These are phyloP conservation scores for Zopfochytrium polystomum DNA, from an alignment of 371 early-diverging fungal species.

Conservation along the genomic window DNA sequence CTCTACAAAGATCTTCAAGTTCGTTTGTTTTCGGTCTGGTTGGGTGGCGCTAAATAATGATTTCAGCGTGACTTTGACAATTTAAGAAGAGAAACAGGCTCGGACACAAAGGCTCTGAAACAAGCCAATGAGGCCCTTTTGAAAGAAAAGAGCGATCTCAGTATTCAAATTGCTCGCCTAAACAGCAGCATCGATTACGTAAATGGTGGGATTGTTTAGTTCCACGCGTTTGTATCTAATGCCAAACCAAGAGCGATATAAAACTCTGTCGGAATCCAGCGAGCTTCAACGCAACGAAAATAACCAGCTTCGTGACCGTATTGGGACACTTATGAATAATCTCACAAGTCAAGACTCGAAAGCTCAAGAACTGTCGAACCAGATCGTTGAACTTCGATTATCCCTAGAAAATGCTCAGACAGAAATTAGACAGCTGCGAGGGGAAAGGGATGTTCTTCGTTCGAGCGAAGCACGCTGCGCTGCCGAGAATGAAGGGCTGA, in stretches of 20 bases:
- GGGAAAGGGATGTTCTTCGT: conserved; percentile 49
- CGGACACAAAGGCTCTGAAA: conserved; percentile 51
- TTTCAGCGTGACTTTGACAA: conserved; percentile 56
- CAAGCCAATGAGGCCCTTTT: conserved; percentile 29
- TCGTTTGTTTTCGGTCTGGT: not conserved
- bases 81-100: conserved; percentile 56
- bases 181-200: conserved; percentile 21
- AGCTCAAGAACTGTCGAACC: conserved; percentile 41
- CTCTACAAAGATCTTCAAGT: conserved; percentile 29
- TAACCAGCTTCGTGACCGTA: conserved; percentile 37
- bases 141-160: conserved; percentile 43
- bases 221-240: not conserved
- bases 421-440: conserved; percentile 45
- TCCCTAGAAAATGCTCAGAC: conserved; percentile 20
- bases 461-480: conserved; percentile 43
- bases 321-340: conserved; percentile 35
- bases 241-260: conserved; percentile 48
- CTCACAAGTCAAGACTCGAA: conserved; percentile 38
- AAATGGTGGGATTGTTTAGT: conserved; percentile 13
- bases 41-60: too few species aligned
- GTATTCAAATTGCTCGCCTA: conserved; percentile 30
- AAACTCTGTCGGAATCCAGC: conserved; percentile 44
- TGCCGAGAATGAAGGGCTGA: conserved; percentile 47
- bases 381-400: conserved; percentile 34
- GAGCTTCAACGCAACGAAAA: conserved; percentile 46